These are phyloP conservation scores for Alternaria sp. DNA, from an alignment of 2,329 filamentous ascomycete genomes.

Conservation along the genomic window DNA sequence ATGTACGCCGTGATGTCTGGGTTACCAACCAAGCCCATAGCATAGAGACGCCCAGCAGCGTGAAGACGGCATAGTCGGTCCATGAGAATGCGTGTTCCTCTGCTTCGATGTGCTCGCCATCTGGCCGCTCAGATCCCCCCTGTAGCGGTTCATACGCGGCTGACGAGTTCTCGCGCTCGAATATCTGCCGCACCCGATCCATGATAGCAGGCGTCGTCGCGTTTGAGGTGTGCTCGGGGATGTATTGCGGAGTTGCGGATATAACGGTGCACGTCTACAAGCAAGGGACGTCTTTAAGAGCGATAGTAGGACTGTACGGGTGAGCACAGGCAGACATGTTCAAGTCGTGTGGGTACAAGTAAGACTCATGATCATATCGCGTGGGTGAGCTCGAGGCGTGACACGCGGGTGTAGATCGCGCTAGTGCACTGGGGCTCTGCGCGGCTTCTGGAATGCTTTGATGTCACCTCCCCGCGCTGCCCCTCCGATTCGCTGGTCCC, in stretches of 20 bases:
- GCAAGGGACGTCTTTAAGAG: conserved; percentile 16
- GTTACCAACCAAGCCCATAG: conserved; percentile 87
- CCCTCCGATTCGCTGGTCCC: conserved; percentile 22
- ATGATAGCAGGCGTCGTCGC: conserved; percentile 30
- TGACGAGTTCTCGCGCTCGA: conserved; percentile 37
- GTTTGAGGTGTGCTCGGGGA: conserved; percentile 12
- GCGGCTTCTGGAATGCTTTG: conserved; percentile 16
- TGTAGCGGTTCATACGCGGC: conserved; percentile 51
- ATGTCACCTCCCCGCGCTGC: conserved; percentile 21
- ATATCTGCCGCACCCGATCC: conserved; percentile 47
- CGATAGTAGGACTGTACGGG: conserved; percentile 6
- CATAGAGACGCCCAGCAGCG: conserved; percentile 89
- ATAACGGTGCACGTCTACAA: conserved; percentile 11
- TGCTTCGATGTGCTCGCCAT: conserved; percentile 46
- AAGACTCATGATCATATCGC: conserved; percentile 25
- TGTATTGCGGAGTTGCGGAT: conserved; percentile 11
- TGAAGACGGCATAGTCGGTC: conserved; percentile 86
- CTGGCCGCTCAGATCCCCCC: conserved; percentile 46
- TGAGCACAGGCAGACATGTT: conserved; percentile 33
- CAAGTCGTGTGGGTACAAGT: conserved; percentile 14
- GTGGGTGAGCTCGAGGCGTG: conserved; percentile 23
- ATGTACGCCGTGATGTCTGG: not conserved
- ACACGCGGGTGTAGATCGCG: conserved; percentile 8
- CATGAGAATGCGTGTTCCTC: conserved; percentile 72
- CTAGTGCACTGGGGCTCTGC: conserved; percentile 17